Base-by-base conservation (phyloP, 2,329 filamentous ascomycete species). In the Decorospora gaudefroyi region DNA sequence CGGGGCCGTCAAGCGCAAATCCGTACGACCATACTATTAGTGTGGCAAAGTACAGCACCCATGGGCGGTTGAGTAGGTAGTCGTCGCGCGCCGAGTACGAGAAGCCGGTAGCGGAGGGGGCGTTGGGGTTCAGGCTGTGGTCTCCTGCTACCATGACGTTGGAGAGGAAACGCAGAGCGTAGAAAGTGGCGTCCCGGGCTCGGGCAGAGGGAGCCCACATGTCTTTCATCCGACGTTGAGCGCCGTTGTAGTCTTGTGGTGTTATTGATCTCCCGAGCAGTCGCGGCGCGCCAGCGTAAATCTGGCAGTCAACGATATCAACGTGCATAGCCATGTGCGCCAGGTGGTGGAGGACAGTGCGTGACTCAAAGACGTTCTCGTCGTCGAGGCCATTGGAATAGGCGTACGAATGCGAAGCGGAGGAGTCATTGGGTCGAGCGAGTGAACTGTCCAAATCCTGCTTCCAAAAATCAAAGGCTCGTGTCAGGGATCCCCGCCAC, bases 291-390 rank as follows among this genome's bases (percentile, higher is more conserved):
- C 91, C 85, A 4, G 92, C 93, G 68, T 93, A 96, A 55, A 97
- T 95, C 71, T 97, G 92, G 62, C 90, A 92, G 68, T 97, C 92
- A n/a, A 95, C 88, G 40, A 97, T 90, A 64, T 97, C 92, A 16
- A 95, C 90, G 64, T 97, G 90, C 81, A 96, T 96, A 3, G 90
- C 90, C 89, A 99, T 96, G 69, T 97, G 93, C 0, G 93, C 93
- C 9, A 99, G 77, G 61, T 95, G 90, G 65, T 97, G 91, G 30
- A 97, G 76, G 18, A 96, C 92, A 2, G 87, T 95, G 13, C 90
- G 83, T 51, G 87, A 90, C 67, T 96, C 90, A 59, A 93, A 92
- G 19, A 95, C 85, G 57, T 85, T 85, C 49, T 87, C 83, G 59
- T 86, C 83, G 29, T 76, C 73, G 46, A 56, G 15, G 21, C 59